Evolutionary conservation across 306 rosid species (phyloP).

Genomic region (Castanea crenata): DNA sequence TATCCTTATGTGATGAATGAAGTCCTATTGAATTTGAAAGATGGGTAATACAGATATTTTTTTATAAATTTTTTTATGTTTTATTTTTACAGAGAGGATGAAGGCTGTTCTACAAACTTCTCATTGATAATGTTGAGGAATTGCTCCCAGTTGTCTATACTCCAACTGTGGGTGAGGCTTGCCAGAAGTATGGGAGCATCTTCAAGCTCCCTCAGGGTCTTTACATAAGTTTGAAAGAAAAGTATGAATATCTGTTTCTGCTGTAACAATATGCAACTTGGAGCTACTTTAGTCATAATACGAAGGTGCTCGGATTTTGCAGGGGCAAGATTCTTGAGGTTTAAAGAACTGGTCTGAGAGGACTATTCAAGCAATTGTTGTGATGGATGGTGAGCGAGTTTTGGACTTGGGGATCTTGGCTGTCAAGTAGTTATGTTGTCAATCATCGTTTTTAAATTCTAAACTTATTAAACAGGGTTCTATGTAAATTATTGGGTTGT

Average conservation of each 20-base stretch:
- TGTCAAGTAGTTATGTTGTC: constrained; percentile 66
- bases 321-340: constrained; percentile 95
- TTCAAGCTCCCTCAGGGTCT: constrained; percentile 98
- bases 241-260: constrained; percentile 36
- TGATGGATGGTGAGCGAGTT: constrained; percentile 93
- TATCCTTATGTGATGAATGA: neutral
- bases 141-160: constrained; percentile 89
- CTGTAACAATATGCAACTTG: constrained; percentile 3
- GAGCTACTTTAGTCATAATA: neutral
- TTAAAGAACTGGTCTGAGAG: constrained; percentile 95
- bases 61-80: neutral
- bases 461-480: neutral
- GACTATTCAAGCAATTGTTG: constrained; percentile 82
- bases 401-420: constrained; percentile 97
- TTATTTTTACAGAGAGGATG: constrained; percentile 63
- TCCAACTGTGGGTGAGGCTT: constrained; percentile 94
- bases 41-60: neutral
- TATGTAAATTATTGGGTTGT: constrained; percentile 3
- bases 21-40: neutral
- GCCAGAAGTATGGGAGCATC: constrained; percentile 95
- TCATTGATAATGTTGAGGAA: constrained; percentile 80
- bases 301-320: constrained; percentile 22
- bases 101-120: constrained; percentile 86
- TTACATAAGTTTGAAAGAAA: constrained; percentile 94
- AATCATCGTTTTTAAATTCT: constrained; percentile 5